These are phyloP conservation scores for Boletus rufocinnamomeus DNA, from an alignment of 768 basidiomycete species.

Conservation along the genomic window DNA sequence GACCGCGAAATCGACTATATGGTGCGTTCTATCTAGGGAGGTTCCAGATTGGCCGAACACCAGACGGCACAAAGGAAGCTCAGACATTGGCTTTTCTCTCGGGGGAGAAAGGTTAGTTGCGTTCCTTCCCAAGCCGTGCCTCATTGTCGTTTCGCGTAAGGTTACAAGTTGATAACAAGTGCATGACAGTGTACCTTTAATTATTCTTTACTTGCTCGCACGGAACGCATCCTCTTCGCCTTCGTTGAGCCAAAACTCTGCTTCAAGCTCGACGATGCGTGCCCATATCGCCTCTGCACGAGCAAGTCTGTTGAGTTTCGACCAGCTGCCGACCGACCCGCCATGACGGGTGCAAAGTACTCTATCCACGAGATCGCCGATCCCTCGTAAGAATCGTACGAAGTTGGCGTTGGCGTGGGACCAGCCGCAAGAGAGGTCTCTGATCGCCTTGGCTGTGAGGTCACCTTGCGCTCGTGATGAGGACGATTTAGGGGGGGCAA, in stretches of 20 bases:
- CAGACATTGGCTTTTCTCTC: too few species aligned
- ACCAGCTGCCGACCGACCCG: constrained; percentile 27
- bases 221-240: constrained; percentile 36
- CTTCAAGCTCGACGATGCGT: constrained; percentile 61
- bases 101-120: background rate
- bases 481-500: constrained; percentile 3
- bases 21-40: too few species aligned
- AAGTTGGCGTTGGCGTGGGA: constrained; percentile 49
- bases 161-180: too few species aligned
- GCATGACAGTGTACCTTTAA: background rate
- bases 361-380: constrained; percentile 50
- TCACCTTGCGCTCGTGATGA: background rate
- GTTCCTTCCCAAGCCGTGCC: too few species aligned
- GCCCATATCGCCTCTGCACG: constrained; percentile 55
- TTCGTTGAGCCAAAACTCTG: constrained; percentile 56
- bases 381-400: constrained; percentile 49
- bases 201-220: background rate
- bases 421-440: constrained; percentile 67
- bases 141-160: background rate
- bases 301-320: constrained; percentile 11
- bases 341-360: constrained; percentile 38
- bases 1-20: too few species aligned
- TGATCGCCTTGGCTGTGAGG: constrained; percentile 36
- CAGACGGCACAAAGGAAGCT: too few species aligned
- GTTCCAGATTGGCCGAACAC: too few species aligned